Percentiles rank a stretch among this genome's conserved stretches.
Evolutionary conservation across 2,329 filamentous ascomycete species (phyloP).

Genomic region (Exophiala viscosa): DNA sequence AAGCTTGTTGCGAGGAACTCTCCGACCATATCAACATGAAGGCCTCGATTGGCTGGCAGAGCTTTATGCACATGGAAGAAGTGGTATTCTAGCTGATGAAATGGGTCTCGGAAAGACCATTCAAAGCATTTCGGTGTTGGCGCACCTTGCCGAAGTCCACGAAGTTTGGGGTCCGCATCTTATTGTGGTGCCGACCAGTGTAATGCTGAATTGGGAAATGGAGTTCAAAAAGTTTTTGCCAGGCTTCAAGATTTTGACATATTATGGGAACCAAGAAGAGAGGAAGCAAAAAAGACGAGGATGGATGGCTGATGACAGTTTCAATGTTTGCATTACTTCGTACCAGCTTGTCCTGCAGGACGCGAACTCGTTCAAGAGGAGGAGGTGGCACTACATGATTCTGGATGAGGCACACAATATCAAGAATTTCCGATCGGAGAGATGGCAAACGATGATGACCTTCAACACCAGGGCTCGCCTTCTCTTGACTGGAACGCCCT

Average conservation of each 20-base stretch:
- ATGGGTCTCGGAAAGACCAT: slow-evolving; percentile 99
- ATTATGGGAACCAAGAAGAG: slow-evolving; percentile 92
- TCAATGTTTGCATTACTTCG: slow-evolving; percentile 97
- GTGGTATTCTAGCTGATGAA: slow-evolving; percentile 94
- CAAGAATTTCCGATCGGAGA: slow-evolving; percentile 97
- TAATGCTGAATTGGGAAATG: slow-evolving; percentile 99
- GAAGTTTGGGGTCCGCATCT: slow-evolving; percentile 94
- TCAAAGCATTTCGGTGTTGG: slow-evolving; percentile 90
- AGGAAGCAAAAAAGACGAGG: slow-evolving; percentile 84
- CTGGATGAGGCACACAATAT: slow-evolving; percentile 99
- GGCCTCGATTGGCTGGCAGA: slow-evolving; percentile 97
- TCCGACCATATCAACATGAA: slow-evolving; percentile 94
- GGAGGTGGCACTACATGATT: slow-evolving; percentile 96
- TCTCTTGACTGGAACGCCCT: slow-evolving; percentile 84
- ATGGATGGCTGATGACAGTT: slow-evolving; percentile 88
- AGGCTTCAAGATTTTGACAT: slow-evolving; percentile 95
- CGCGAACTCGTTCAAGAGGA: slow-evolving; percentile 85
- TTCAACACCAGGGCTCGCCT: slow-evolving; percentile 88
- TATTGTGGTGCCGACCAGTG: slow-evolving; percentile 93
- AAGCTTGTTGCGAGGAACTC: slow-evolving; percentile 76
- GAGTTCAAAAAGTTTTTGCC: slow-evolving; percentile 99
- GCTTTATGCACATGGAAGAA: slow-evolving; percentile 86
- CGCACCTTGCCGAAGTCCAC: slow-evolving; percentile 85
- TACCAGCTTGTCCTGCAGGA: slow-evolving; percentile 96
- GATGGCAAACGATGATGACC: slow-evolving; percentile 91